Evolutionary conservation across 495 filamentous ascomycete genomes (phyloP).

Genomic region (Hypomontagnella submonticulosa): DNA sequence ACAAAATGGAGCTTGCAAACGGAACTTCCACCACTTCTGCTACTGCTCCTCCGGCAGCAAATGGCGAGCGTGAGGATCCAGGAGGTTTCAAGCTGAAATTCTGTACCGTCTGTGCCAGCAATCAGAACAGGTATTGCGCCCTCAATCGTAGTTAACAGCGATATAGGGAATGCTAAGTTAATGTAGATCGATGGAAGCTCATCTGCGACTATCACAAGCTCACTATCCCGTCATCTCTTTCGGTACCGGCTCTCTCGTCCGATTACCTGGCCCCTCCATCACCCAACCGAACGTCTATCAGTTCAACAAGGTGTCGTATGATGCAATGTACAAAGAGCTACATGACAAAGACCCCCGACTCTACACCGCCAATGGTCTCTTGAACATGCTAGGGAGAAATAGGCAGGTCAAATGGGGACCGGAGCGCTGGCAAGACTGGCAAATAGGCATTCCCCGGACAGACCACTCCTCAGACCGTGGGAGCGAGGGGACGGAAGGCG

Average conservation of each 20-base stretch:
- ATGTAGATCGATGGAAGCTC: constrained; percentile 92
- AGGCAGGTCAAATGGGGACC: constrained; percentile 91
- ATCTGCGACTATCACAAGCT: constrained; percentile 85
- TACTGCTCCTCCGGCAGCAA: constrained; percentile 44
- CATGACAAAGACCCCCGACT: constrained; percentile 84
- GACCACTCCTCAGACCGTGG: constrained; percentile 73
- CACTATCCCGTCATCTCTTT: constrained; percentile 97
- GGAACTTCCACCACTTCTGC: constrained; percentile 32
- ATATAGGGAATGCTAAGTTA: constrained; percentile 16
- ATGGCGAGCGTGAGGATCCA: constrained; percentile 53
- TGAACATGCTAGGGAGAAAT: constrained; percentile 96
- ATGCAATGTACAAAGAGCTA: constrained; percentile 90
- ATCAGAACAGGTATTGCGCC: constrained; percentile 82
- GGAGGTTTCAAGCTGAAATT: constrained; percentile 85
- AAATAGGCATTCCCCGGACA: constrained; percentile 82
- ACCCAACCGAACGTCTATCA: constrained; percentile 95
- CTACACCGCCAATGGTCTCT: constrained; percentile 89
- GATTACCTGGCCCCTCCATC: constrained; percentile 91
- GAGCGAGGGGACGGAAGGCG: constrained; percentile 82
- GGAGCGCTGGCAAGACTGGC: constrained; percentile 99
- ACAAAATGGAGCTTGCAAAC: constrained; percentile 51
- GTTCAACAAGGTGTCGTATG: constrained; percentile 95
- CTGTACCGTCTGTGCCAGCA: constrained; percentile 98
- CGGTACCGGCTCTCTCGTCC: constrained; percentile 94
- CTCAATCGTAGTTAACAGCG: background rate